phyloP scores from a whole-genome alignment of 2,329 filamentous ascomycete genomes.

The Colletotrichum sp. region DNA sequence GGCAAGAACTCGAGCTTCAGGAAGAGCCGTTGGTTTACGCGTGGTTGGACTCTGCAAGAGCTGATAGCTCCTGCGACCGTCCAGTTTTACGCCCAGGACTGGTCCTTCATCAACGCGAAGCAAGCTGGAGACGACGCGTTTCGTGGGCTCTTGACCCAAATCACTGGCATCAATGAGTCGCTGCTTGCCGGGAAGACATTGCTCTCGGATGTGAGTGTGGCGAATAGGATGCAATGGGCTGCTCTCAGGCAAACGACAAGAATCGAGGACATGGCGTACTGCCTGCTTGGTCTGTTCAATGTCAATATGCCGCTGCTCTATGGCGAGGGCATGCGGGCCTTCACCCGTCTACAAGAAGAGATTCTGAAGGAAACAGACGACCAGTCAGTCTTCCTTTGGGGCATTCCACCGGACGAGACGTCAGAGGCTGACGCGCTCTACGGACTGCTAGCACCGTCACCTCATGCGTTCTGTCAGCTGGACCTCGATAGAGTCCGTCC shows the following conservation, averaged over 20 bases:
- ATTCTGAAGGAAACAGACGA: constrained; percentile 4
- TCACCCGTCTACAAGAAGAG: constrained; percentile 22
- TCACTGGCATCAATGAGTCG: not conserved
- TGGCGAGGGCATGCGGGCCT: constrained; percentile 29
- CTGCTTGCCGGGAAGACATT: not conserved
- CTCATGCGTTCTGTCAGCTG: not conserved
- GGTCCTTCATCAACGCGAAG: not conserved
- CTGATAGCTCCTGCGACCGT: not conserved
- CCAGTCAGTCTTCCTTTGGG: constrained; percentile 11
- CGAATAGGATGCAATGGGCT: constrained; percentile 33
- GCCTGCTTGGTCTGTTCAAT: constrained; percentile 31
- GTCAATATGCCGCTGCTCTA: constrained; percentile 32
- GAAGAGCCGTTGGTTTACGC: not conserved
- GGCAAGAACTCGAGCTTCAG: constrained; percentile 50
- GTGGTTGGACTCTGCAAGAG: constrained; percentile 5
- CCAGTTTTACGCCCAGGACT: not conserved
- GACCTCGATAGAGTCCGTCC: not conserved
- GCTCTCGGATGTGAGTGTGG: constrained; percentile 24
- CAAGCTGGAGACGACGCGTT: not conserved
- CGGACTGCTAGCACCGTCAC: not conserved
- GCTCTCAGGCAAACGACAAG: constrained; percentile 25
- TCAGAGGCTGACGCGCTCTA: not conserved
- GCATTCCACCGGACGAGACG: not conserved
- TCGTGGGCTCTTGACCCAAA: not conserved
- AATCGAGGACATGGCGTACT: constrained; percentile 30